Evolutionary conservation across 148 eudicot genomes (phyloP).

Genomic region (Persicaria tinctoria): DNA sequence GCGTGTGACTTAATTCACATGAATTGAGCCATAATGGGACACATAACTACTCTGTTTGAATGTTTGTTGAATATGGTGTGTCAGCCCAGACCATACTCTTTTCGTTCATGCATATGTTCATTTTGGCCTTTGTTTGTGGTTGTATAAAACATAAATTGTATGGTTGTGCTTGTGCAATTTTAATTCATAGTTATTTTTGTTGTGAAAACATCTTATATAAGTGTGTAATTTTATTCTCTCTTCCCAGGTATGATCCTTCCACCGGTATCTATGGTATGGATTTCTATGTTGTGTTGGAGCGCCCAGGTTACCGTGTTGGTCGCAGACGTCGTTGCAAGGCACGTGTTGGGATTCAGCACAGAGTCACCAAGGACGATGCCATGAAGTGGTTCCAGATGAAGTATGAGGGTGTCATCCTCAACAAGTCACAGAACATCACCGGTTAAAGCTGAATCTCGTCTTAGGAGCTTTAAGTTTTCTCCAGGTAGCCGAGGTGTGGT

Average conservation of each 20-base stretch:
- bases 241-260: conserved; percentile 35
- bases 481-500: background rate
- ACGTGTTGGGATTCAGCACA: conserved; percentile 36
- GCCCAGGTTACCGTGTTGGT: conserved; percentile 39
- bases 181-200: background rate
- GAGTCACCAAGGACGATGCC: conserved; percentile 34
- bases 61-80: no score
- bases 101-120: no score
- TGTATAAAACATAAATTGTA: background rate
- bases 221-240: background rate
- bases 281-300: conserved; percentile 37
- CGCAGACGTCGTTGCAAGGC: conserved; percentile 40
- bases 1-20: background rate
- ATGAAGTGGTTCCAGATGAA: conserved; percentile 44
- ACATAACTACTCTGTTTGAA: no score
- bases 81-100: no score
- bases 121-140: no score
- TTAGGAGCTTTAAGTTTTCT: background rate
- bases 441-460: background rate
- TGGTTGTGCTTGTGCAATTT: background rate
- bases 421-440: conserved; percentile 25
- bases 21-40: background rate
- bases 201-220: background rate
- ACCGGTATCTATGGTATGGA: conserved; percentile 46
- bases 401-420: conserved; percentile 42